Evolutionary conservation across 2,329 filamentous ascomycete species (phyloP).

Genomic region (Aspergillus neotritici): DNA sequence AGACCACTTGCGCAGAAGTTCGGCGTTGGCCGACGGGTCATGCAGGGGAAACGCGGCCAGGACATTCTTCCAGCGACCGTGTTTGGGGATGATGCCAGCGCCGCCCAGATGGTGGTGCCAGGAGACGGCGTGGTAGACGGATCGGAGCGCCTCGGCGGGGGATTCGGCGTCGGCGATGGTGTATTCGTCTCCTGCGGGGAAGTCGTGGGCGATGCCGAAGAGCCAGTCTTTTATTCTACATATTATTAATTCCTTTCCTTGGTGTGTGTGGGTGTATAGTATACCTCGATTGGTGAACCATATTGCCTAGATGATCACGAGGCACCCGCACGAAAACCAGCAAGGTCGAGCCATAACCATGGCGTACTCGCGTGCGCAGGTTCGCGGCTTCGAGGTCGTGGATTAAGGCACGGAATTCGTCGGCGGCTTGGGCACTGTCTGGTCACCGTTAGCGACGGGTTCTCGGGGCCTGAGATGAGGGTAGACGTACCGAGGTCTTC

Average conservation of each 20-base stretch:
- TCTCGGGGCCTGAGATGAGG: neutral
- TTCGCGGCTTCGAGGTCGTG: constrained; percentile 69
- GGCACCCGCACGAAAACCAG: constrained; percentile 78
- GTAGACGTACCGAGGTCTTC: constrained; percentile 56
- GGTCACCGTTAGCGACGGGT: constrained; percentile 7
- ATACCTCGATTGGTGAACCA: constrained; percentile 74
- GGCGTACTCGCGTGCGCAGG: constrained; percentile 81
- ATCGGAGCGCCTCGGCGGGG: constrained; percentile 79
- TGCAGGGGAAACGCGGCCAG: constrained; percentile 62
- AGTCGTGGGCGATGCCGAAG: constrained; percentile 72
- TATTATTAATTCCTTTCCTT: neutral
- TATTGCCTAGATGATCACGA: constrained; percentile 68
- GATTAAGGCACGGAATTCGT: constrained; percentile 72
- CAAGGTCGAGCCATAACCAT: constrained; percentile 67
- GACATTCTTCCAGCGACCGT: constrained; percentile 66
- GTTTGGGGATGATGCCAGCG: constrained; percentile 65
- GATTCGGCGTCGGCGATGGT: constrained; percentile 72
- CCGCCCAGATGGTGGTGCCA: constrained; percentile 68
- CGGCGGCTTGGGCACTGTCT: constrained; percentile 66
- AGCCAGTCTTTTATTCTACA: constrained; percentile 85
- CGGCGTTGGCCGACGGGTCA: constrained; percentile 67
- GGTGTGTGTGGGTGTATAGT: neutral
- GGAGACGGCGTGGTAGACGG: constrained; percentile 80
- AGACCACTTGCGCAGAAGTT: constrained; percentile 70
- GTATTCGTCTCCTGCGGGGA: constrained; percentile 67